phyloP scores from a whole-genome alignment of 2,329 filamentous ascomycete genomes.

The Rhynchosporium secalis region DNA sequence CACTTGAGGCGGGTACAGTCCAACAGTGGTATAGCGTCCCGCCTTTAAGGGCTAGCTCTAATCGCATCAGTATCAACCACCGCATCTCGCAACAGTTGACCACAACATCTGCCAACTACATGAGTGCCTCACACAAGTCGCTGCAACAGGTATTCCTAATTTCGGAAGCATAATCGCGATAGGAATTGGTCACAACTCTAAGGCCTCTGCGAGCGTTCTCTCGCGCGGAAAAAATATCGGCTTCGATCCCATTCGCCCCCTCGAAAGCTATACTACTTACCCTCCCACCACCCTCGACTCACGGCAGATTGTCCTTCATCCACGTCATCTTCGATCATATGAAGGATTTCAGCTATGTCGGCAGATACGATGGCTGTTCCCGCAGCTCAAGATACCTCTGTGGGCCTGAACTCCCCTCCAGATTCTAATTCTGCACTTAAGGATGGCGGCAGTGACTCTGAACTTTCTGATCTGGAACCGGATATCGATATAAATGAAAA shows the following conservation, averaged over 20 bases:
- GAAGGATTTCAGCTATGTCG: slow-evolving; percentile 34
- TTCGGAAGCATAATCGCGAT: neutral
- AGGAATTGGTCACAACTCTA: slow-evolving; percentile 15
- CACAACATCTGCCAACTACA: neutral
- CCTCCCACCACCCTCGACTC: slow-evolving; percentile 10
- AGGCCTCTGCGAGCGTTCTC: slow-evolving; percentile 19
- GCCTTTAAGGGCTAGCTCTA: neutral
- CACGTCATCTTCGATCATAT: slow-evolving; percentile 32
- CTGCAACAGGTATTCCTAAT: neutral
- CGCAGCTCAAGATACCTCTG: slow-evolving; percentile 28
- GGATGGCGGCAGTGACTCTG: slow-evolving; percentile 61
- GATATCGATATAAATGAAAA: slow-evolving; percentile 50
- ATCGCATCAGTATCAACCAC: neutral
- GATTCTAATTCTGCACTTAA: slow-evolving; percentile 63
- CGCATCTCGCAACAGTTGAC: slow-evolving; percentile 4
- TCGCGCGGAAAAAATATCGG: slow-evolving; percentile 9
- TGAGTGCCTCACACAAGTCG: neutral
- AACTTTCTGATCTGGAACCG: slow-evolving; percentile 65
- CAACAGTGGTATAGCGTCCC: slow-evolving; percentile 14
- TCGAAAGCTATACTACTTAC: slow-evolving; percentile 18
- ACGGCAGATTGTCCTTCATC: slow-evolving; percentile 8
- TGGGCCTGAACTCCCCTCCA: slow-evolving; percentile 58
- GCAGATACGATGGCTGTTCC: slow-evolving; percentile 32
- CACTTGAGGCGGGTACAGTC: neutral
- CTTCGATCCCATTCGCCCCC: slow-evolving; percentile 14